Base-by-base conservation (phyloP, 768 basidiomycete species). In the Amanita thiersii region DNA sequence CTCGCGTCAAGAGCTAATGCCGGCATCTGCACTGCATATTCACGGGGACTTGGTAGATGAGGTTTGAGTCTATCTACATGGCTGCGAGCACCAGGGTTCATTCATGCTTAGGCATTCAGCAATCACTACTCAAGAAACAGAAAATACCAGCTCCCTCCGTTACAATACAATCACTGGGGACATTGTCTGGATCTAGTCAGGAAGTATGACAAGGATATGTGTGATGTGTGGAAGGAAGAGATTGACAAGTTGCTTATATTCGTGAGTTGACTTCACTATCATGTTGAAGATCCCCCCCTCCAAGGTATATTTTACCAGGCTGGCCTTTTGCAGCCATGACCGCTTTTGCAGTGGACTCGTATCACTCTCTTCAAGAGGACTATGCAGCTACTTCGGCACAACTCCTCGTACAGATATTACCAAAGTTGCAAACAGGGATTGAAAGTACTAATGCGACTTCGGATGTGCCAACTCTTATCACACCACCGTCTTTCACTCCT, bases 311-410 rank as follows among this genome's bases (percentile, higher is more conserved):
- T 7, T 14, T 21, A 20, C 9, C 18, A 56, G 51, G 51, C 53
- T 29, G 52, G 53, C 9, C 40, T 55, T 8, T 55, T 55, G 52
- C 52, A 14, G 45, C 47, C 1, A 48, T 54, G n/a, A 56, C 55
- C 10, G 46, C 52, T 14, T 56, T 56, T 35, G 43, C 49, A 2
- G 39, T 52, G 4, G 51, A 56, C 24, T 49, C 53, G 6, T 51
- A 51, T 20, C 42, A 51, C 26, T 47, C 46, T 41, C 47, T 56
- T 3, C 35, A 52, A 35, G 23, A 47, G 24, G 43, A 41, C 8
- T 37, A 47, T 8, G 41, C 48, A 2, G 48, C 43, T 12, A 31
- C 28, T 7, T 33, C 49, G 12, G 40, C 28, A 15, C 40, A 15
- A 5, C n/a, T 52, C 5, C 19, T 48, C n/a, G 9, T 24, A 21